These are phyloP conservation scores for Brassica cretica DNA, from an alignment of 345 rosid species.

Conservation along the genomic window DNA sequence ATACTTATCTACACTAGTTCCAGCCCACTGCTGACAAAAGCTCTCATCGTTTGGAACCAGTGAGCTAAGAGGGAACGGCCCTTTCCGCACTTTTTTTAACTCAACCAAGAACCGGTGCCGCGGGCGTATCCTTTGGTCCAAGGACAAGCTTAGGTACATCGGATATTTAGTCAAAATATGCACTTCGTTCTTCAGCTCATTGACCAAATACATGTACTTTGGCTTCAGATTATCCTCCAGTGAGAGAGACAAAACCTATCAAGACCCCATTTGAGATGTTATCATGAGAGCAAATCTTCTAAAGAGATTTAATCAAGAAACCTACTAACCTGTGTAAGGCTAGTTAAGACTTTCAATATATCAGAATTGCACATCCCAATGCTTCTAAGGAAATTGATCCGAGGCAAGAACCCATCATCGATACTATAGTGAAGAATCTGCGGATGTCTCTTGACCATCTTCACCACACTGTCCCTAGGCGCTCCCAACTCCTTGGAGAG, in stretches of 20 bases:
- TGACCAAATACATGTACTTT: constrained; percentile 79
- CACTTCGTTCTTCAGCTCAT: constrained; percentile 83
- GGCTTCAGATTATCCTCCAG: constrained; percentile 94
- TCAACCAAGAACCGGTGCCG: constrained; percentile 87
- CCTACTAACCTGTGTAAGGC: constrained; percentile 82
- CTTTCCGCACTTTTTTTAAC: constrained; percentile 88
- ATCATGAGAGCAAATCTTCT: not conserved
- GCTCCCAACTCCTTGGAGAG: constrained; percentile 93
- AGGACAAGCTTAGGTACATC: constrained; percentile 81
- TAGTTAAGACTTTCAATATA: constrained; percentile 90
- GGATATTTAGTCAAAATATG: constrained; percentile 85
- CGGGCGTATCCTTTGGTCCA: constrained; percentile 95
- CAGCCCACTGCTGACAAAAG: constrained; percentile 95
- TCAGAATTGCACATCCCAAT: constrained; percentile 82
- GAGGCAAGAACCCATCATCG: constrained; percentile 82
- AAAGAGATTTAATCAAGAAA: constrained; percentile 14
- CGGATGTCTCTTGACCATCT: constrained; percentile 94
- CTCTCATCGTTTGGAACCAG: constrained; percentile 82
- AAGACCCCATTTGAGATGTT: constrained; percentile 21
- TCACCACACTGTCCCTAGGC: constrained; percentile 78
- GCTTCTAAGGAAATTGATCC: constrained; percentile 91
- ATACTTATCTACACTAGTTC: constrained; percentile 78
- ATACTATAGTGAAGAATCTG: constrained; percentile 96
- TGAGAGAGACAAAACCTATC: constrained; percentile 85
- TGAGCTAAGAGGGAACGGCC: constrained; percentile 91